Base-by-base conservation (phyloP, 495 filamentous ascomycete genomes). In the Jackrogersella multiformis region DNA sequence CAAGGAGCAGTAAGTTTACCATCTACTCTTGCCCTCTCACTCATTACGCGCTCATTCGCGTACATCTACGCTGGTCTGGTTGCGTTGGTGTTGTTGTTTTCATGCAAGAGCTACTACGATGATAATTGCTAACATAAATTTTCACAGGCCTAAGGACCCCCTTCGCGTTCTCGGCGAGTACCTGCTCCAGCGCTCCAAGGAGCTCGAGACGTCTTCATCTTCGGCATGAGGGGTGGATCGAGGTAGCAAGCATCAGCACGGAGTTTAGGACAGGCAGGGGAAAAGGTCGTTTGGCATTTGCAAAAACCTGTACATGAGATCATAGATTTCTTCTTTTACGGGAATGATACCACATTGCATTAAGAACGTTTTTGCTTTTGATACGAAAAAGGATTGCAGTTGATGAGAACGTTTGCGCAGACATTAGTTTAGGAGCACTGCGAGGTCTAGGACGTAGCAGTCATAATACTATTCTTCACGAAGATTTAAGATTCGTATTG, bases 91-190 rank as follows among this genome's bases (percentile, higher is more conserved):
- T 5, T 39, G 10, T 46, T 65, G n/a, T 30, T 3, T 30, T 30
- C n/a, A n/a, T 30, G 28, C 28, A 4, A 30, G 7, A 5, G 5
- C 6, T 23, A 21, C 16, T 21, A 44, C 18, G 21, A 44, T 44
- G 16, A 18, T 36, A 36, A 2, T 46, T 24, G 23, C 48, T 21
- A 64, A 24, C 16, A 30, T 0, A 41, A 81, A 78, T 8, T 10
- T 26, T 55, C 24, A 48, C 58, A 89, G 87, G 74, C 95, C 96
- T 0, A 84, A 90, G 32, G 92, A 97, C 74, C 95, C 95, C 24
- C 79, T 99, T 49, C 87, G 90, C 28, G 91, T 89, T 32, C 80
- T 99, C 5, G 91, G 92, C 1, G 94, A 97, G 75, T 98, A 87
- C 78, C 78, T 99, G 21, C 79, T 96, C 49, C 88, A 93, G 76